Evolutionary conservation across 495 filamentous ascomycete species (phyloP).

Genomic region (Talaromyces stipitatus): DNA sequence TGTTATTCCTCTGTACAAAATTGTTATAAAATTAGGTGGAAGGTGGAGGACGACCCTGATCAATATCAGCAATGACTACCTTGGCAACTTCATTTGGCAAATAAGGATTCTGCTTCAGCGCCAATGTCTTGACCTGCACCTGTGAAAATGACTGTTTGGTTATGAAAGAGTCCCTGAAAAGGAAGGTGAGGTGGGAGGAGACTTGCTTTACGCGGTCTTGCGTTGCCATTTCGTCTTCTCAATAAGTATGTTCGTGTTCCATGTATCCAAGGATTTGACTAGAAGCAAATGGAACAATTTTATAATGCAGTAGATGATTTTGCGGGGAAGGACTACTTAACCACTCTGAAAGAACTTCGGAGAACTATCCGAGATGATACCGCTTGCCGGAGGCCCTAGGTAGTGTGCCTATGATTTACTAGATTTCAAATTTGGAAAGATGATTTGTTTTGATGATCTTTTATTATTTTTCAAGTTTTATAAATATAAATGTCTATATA

Average conservation of each 20-base stretch:
- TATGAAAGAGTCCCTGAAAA: constrained; percentile 64
- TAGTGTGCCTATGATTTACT: not conserved
- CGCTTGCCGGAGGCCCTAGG: not conserved
- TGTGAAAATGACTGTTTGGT: constrained; percentile 82
- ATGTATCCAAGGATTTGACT: too few relatives aligned
- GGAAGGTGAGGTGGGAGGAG: constrained; percentile 70
- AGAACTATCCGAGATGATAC: not conserved
- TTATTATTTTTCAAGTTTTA: not conserved
- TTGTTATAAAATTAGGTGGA: too few relatives aligned
- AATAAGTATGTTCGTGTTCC: too few relatives aligned
- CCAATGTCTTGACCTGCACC: constrained; percentile 86
- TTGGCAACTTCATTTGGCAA: constrained; percentile 82
- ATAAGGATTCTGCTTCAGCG: constrained; percentile 70
- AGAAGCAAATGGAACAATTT: too few relatives aligned
- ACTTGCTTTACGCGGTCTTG: constrained; percentile 58
- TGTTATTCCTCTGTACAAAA: too few relatives aligned
- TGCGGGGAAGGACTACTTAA: constrained; percentile 2
- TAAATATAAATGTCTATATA: not conserved
- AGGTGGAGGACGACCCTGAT: constrained; percentile 44
- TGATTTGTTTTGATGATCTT: not conserved
- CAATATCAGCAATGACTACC: constrained; percentile 76
- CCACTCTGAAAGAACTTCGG: too few relatives aligned
- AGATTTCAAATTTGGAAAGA: not conserved
- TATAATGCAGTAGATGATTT: not conserved
- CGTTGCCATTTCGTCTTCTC: constrained; percentile 26